These are phyloP conservation scores for Pachysolen tannophilus DNA, from an alignment of 805 yeast species.

Conservation along the genomic window DNA sequence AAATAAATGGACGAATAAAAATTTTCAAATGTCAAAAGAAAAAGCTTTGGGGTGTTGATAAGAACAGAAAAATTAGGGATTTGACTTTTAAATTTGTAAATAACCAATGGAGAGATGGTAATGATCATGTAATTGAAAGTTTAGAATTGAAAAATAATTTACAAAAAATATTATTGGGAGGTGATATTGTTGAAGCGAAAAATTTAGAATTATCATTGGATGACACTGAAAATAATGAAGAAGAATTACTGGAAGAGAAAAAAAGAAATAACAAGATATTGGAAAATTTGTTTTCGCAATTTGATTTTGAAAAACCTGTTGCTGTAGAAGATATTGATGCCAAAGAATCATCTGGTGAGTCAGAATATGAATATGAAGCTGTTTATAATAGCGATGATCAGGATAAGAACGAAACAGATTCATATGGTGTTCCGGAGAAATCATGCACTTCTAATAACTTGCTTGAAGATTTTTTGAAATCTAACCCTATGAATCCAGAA, in stretches of 20 bases:
- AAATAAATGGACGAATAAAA: conserved; percentile 48
- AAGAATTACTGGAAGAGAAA: conserved; percentile 29
- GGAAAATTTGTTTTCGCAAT: conserved; percentile 35
- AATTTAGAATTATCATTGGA: not conserved
- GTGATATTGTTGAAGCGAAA: not conserved
- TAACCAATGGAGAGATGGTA: conserved; percentile 75
- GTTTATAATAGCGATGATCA: conserved; percentile 20
- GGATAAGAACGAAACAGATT: conserved; percentile 25
- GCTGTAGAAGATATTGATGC: conserved; percentile 24
- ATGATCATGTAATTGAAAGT: conserved; percentile 70
- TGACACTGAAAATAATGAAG: conserved; percentile 24
- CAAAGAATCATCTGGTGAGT: conserved; percentile 28
- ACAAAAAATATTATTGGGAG: conserved; percentile 6
- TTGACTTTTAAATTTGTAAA: conserved; percentile 54
- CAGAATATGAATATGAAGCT: conserved; percentile 40
- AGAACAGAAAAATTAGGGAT: conserved; percentile 51
- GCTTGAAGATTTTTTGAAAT: conserved; percentile 22
- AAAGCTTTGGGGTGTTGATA: conserved; percentile 88
- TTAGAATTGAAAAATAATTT: conserved; percentile 7
- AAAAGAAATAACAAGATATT: conserved; percentile 38
- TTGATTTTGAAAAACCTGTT: conserved; percentile 46
- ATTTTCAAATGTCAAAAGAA: conserved; percentile 56
- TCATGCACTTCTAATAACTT: conserved; percentile 2
- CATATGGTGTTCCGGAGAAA: conserved; percentile 26
- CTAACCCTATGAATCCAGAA: conserved; percentile 12